A percentile compares a stretch with the other conserved stretches of the same genome.
phyloP scores from a whole-genome alignment of 306 rosid genomes.

The Alnus rubra region DNA sequence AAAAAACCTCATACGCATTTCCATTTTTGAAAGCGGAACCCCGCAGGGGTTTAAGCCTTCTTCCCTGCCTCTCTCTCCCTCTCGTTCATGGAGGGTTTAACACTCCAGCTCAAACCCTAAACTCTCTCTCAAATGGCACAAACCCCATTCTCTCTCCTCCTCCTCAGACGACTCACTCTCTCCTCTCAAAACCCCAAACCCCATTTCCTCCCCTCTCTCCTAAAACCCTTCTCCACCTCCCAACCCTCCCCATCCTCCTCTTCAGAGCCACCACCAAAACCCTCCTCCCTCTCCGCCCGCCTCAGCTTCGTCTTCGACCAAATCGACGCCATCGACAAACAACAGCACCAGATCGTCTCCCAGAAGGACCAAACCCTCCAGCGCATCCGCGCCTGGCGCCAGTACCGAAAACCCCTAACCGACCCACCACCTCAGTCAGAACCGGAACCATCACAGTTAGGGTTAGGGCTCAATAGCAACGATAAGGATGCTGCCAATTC shows the following conservation, averaged over 20 bases:
- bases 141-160: constrained; percentile 61
- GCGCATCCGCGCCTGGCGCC: constrained; percentile 86
- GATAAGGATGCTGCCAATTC: not conserved
- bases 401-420: constrained; percentile 45
- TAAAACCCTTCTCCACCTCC: constrained; percentile 52
- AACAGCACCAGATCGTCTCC: constrained; percentile 41
- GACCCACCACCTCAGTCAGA: constrained; percentile 17
- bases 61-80: not conserved
- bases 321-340: constrained; percentile 85
- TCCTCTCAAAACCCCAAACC: constrained; percentile 38
- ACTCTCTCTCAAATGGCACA: constrained; percentile 44
- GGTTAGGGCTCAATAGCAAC: not conserved
- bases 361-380: constrained; percentile 85
- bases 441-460: constrained; percentile 19
- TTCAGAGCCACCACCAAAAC: constrained; percentile 42
- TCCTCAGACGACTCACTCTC: constrained; percentile 55
- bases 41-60: constrained; percentile 51
- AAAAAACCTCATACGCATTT: not conserved
- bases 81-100: constrained; percentile 38
- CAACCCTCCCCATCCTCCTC: constrained; percentile 38
- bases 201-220: constrained; percentile 22
- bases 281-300: constrained; percentile 76
- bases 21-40: not conserved
- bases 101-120: not conserved
- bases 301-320: constrained; percentile 91